A percentile compares a stretch with the other conserved stretches of the same genome.
These are phyloP conservation scores for Simplicillium sp. DNA, from an alignment of 2,329 filamentous ascomycete species.

Conservation along the genomic window DNA sequence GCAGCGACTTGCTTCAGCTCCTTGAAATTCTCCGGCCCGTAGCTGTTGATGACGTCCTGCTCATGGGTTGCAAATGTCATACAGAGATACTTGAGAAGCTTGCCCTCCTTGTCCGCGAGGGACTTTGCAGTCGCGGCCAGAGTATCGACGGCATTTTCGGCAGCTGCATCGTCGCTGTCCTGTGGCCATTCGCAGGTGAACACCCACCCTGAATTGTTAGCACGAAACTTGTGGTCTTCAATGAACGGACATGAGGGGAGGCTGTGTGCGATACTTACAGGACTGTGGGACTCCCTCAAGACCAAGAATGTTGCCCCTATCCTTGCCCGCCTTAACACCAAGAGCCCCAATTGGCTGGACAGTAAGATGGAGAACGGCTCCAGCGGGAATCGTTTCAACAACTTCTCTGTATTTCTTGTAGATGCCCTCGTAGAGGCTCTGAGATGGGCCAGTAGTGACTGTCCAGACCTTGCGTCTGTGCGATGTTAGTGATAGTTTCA, in stretches of 20 bases:
- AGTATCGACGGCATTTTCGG: not conserved
- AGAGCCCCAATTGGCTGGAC: conserved; percentile 6
- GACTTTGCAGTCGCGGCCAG: no score
- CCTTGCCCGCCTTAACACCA: conserved; percentile 1
- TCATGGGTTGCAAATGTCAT: conserved; percentile 14
- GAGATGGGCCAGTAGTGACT: conserved; percentile 2
- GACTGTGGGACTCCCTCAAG: not conserved
- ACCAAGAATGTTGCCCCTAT: conserved; percentile 8
- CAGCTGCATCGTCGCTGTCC: not conserved
- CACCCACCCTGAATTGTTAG: conserved; percentile 2
- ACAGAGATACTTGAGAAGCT: not conserved
- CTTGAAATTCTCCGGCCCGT: conserved; percentile 19
- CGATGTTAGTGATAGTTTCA: conserved; percentile 7
- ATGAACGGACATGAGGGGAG: no score
- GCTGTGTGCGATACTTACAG: no score
- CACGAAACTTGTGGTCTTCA: not conserved
- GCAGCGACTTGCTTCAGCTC: conserved; percentile 14
- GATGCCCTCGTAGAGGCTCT: not conserved
- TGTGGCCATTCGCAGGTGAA: conserved; percentile 3
- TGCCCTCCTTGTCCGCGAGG: not conserved
- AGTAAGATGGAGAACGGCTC: conserved; percentile 6
- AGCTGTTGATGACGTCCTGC: conserved; percentile 15
- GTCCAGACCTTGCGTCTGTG: conserved; percentile 8
- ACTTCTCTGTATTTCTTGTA: no score
- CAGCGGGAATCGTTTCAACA: conserved; percentile 6